Percentiles rank a stretch among this genome's conserved stretches.
Evolutionary conservation across 352 stramenopile species (phyloP).

Genomic region (Phytophthora cryptogea): DNA sequence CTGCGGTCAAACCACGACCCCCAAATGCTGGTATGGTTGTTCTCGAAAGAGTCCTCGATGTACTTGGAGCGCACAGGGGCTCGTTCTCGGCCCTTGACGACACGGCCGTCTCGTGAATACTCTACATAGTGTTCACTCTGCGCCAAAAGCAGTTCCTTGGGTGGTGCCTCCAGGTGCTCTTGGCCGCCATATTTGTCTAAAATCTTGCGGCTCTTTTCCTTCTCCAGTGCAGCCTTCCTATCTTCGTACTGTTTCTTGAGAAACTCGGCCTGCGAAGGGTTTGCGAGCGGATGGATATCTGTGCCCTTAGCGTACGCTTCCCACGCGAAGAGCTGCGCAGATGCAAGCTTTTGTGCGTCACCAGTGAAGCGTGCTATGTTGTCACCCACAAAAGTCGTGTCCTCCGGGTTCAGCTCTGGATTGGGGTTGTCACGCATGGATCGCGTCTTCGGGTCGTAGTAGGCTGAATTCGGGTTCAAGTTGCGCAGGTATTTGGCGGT

Average conservation of each 20-base stretch:
- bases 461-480: slow-evolving; percentile 97
- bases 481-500: slow-evolving; percentile 99
- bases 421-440: slow-evolving; percentile 99
- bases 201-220: slow-evolving; percentile 75
- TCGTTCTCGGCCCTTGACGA: slow-evolving; percentile 83
- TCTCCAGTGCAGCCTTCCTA: slow-evolving; percentile 69
- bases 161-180: slow-evolving; percentile 90
- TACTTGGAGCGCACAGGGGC: slow-evolving; percentile 96
- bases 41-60: slow-evolving; percentile 96
- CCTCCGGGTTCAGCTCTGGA: slow-evolving; percentile 92
- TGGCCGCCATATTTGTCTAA: slow-evolving; percentile 97
- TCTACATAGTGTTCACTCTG: slow-evolving; percentile 92
- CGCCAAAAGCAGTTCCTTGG: slow-evolving; percentile 80
- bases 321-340: slow-evolving; percentile 96
- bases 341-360: slow-evolving; percentile 92
- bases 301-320: slow-evolving; percentile 92
- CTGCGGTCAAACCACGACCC: slow-evolving; percentile 97
- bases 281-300: slow-evolving; percentile 95
- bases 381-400: slow-evolving; percentile 95
- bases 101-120: slow-evolving; percentile 92
- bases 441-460: slow-evolving; percentile 99
- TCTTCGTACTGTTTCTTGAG: slow-evolving; percentile 94
- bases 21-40: slow-evolving; percentile 98
- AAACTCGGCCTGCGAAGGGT: slow-evolving; percentile 96
- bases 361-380: slow-evolving; percentile 95